A percentile compares a stretch with the other conserved stretches of the same genome.
These are phyloP conservation scores for Rhodotorula diobovata DNA, from an alignment of 768 basidiomycete species.

Conservation along the genomic window DNA sequence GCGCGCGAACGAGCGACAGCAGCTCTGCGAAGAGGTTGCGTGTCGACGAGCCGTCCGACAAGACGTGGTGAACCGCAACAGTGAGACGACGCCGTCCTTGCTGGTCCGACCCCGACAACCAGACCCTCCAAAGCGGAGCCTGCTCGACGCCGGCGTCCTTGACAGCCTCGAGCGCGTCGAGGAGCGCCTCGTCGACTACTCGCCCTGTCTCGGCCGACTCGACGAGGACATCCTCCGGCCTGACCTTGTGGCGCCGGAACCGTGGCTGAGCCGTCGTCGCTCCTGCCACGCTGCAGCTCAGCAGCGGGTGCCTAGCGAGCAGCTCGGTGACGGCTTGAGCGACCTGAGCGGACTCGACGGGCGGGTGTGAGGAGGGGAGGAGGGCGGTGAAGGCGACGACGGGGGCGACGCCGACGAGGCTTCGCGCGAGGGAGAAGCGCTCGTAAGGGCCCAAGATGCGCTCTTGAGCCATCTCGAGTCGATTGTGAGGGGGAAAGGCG, in stretches of 20 bases:
- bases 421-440: background rate
- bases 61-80: conserved; percentile 10
- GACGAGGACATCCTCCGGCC: background rate
- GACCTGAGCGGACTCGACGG: background rate
- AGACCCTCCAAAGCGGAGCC: conserved; percentile 18
- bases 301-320: conserved; percentile 3
- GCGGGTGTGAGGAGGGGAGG: background rate
- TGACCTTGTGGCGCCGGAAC: background rate
- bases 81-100: background rate
- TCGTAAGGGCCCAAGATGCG: conserved; percentile 8
- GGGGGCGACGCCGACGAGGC: background rate
- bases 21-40: conserved; percentile 24
- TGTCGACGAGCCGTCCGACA: conserved; percentile 12
- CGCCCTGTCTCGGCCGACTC: background rate
- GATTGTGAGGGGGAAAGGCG: too few relatives aligned
- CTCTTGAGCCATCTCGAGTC: background rate
- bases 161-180: background rate
- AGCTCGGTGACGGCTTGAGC: background rate
- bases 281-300: background rate
- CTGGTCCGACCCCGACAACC: background rate
- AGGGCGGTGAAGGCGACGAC: conserved; percentile 18
- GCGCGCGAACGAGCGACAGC: background rate
- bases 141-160: background rate
- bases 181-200: background rate
- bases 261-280: background rate